A percentile compares a stretch with the other conserved stretches of the same genome.
These are phyloP conservation scores for Cryptosporidium felis DNA, from an alignment of 169 alveolate genomes.

Conservation along the genomic window DNA sequence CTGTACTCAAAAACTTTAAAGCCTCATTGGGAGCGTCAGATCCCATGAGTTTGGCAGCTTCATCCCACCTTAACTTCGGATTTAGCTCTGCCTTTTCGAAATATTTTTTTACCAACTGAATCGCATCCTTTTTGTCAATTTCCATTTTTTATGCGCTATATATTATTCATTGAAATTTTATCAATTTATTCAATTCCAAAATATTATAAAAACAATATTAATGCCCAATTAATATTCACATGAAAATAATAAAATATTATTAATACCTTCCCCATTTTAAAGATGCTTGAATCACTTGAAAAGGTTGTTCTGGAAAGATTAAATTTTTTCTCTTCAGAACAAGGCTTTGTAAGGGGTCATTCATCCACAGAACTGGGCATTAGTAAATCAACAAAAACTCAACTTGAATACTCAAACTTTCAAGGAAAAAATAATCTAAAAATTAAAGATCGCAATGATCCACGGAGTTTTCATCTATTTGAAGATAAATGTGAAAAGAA, in stretches of 20 bases:
- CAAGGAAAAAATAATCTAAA: background rate
- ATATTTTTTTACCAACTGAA: background rate
- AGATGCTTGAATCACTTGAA: slow-evolving; percentile 11
- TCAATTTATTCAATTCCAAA: background rate
- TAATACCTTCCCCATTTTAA: background rate
- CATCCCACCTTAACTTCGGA: slow-evolving; percentile 49
- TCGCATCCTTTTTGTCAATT: slow-evolving; percentile 51
- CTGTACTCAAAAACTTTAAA: slow-evolving; percentile 33
- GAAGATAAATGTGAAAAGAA: background rate
- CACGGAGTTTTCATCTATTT: background rate
- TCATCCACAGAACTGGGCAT: background rate
- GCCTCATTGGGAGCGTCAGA: slow-evolving; percentile 38
- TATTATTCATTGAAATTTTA: too few relatives aligned
- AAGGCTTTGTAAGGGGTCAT: slow-evolving; percentile 1
- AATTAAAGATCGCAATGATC: background rate
- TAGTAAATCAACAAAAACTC: background rate
- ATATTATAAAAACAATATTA: background rate
- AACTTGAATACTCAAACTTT: background rate
- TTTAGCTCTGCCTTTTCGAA: slow-evolving; percentile 15
- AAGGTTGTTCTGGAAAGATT: slow-evolving; percentile 3
- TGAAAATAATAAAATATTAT: background rate
- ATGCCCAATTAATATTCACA: background rate
- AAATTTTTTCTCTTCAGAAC: slow-evolving; percentile 50
- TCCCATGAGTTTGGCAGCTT: slow-evolving; percentile 31
- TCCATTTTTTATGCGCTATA: slow-evolving; percentile 18